A percentile compares a stretch with the other conserved stretches of the same genome.
These are phyloP conservation scores for Phellinidium pouzarii DNA, from an alignment of 1,284 basidiomycete species.

Conservation along the genomic window DNA sequence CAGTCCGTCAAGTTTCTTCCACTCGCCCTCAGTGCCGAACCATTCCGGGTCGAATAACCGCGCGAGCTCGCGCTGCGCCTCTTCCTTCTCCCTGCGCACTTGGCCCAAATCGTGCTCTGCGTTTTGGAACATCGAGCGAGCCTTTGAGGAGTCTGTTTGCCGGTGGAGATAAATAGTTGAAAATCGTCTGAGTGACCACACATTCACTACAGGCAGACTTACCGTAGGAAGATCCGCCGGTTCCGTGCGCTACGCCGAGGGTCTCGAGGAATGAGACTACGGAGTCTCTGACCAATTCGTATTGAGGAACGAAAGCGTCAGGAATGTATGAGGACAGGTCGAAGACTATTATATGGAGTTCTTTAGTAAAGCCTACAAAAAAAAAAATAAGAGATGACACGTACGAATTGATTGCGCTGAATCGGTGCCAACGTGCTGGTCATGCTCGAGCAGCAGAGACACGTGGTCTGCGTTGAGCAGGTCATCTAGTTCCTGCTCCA, in stretches of 20 bases:
- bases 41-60: conserved; percentile 58
- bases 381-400: conserved; percentile 27
- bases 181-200: background rate
- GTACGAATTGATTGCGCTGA: conserved; percentile 46
- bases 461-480: conserved; percentile 71
- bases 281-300: conserved; percentile 62
- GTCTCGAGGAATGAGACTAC: conserved; percentile 60
- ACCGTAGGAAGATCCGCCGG: conserved; percentile 40
- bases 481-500: conserved; percentile 56
- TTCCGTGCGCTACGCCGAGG: conserved; percentile 52
- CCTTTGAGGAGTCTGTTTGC: conserved; percentile 44
- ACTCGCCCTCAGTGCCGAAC: conserved; percentile 85
- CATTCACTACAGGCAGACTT: conserved; percentile 1
- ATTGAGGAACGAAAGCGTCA: conserved; percentile 71
- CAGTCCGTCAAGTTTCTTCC: conserved; percentile 86
- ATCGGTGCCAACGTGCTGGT: conserved; percentile 50
- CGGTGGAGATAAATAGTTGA: conserved; percentile 3
- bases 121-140: conserved; percentile 59
- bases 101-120: conserved; percentile 48
- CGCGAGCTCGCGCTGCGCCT: conserved; percentile 46
- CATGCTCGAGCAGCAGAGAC: conserved; percentile 67
- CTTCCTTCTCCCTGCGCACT: conserved; percentile 40
- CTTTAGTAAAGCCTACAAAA: conserved; percentile 5
- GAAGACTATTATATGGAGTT: conserved; percentile 51
- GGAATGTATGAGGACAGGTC: conserved; percentile 84